A percentile compares a stretch with the other conserved stretches of the same genome.
phyloP scores from a whole-genome alignment of 345 rosid species.

The Atalantia buxifolia region DNA sequence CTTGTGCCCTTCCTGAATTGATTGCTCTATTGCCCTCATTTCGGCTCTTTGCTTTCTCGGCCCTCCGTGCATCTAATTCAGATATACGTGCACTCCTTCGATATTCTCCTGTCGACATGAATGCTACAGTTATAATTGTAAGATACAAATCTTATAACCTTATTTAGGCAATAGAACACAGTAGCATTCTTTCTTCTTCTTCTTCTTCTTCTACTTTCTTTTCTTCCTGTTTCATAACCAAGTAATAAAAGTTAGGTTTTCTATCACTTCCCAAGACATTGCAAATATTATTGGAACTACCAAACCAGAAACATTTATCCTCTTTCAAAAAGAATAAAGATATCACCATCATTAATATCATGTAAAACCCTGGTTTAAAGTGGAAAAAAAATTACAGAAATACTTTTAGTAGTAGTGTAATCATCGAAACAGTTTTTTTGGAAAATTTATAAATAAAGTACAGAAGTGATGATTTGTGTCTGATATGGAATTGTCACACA shows the following conservation, averaged over 20 bases:
- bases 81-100: conserved; percentile 25
- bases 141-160: conserved; percentile 6
- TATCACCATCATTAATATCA: conserved; percentile 1
- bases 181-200: not conserved
- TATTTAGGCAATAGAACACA: not conserved
- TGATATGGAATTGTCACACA: not conserved
- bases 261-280: not conserved
- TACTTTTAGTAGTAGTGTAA: not conserved
- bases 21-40: conserved; percentile 1
- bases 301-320: not conserved
- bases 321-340: not conserved
- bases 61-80: conserved; percentile 22
- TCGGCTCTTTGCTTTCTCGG: conserved; percentile 5
- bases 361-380: not conserved
- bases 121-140: not conserved
- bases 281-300: not conserved
- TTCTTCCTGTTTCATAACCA: conserved; percentile 11
- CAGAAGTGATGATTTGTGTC: not conserved
- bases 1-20: not conserved
- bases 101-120: conserved; percentile 12
- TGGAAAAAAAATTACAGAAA: not conserved
- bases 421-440: not conserved
- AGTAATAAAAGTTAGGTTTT: not conserved
- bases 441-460: not conserved
- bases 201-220: not conserved